Evolutionary conservation across 2,329 filamentous ascomycete species (phyloP).

Genomic region (Leptographium wingfieldii): DNA sequence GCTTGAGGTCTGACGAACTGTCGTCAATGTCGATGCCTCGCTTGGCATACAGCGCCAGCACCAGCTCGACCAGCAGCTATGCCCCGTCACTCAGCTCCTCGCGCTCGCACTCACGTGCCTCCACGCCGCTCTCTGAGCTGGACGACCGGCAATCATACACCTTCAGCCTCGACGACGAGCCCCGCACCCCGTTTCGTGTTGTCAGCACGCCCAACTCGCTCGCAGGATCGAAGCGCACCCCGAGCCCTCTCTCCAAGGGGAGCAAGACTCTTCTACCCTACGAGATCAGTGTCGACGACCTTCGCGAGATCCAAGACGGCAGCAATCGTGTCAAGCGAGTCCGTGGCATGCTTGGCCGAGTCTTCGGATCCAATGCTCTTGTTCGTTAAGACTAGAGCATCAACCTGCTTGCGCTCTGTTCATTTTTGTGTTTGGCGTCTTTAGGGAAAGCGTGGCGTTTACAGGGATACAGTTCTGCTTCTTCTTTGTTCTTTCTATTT

Average conservation of each 20-base stretch:
- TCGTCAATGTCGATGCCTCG: slow-evolving; percentile 26
- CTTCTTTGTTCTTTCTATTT: neutral
- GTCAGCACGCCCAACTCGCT: slow-evolving; percentile 14
- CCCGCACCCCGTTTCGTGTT: slow-evolving; percentile 32
- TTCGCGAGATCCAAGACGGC: slow-evolving; percentile 35
- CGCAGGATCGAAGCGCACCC: slow-evolving; percentile 9
- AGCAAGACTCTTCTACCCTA: slow-evolving; percentile 32
- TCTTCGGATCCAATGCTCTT: slow-evolving; percentile 30
- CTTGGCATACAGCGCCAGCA: slow-evolving; percentile 29
- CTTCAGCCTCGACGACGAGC: slow-evolving; percentile 27
- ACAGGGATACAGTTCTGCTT: neutral
- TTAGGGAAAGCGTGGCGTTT: slow-evolving; percentile 3
- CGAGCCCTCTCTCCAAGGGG: slow-evolving; percentile 8
- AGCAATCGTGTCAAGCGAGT: slow-evolving; percentile 34
- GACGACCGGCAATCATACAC: slow-evolving; percentile 28
- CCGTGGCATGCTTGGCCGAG: slow-evolving; percentile 39
- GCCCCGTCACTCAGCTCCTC: slow-evolving; percentile 34
- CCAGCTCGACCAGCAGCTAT: slow-evolving; percentile 31
- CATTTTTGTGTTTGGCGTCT: neutral
- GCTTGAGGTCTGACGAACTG: slow-evolving; percentile 20
- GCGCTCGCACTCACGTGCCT: slow-evolving; percentile 30
- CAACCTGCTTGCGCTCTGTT: neutral
- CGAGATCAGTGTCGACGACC: slow-evolving; percentile 41
- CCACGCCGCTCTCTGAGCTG: slow-evolving; percentile 34
- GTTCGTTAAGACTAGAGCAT: slow-evolving; percentile 20